These are phyloP conservation scores for Chloris gayana DNA, from an alignment of 176 grass and related monocot species.

Conservation along the genomic window DNA sequence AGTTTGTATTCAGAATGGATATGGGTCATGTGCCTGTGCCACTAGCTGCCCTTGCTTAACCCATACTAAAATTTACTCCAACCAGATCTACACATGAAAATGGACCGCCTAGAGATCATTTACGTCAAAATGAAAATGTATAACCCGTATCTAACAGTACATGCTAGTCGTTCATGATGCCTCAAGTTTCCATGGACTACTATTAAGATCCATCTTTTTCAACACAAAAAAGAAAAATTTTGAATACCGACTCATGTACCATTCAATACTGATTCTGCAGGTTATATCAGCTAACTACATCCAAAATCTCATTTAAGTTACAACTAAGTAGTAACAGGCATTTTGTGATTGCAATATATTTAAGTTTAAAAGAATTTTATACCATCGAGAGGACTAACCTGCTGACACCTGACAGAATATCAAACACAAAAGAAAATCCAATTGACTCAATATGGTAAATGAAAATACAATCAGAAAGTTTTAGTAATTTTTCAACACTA, in stretches of 20 bases:
- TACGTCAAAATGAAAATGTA: neutral
- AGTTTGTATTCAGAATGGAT: neutral
- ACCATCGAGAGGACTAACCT: neutral
- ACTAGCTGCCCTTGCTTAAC: neutral
- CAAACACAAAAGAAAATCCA: neutral
- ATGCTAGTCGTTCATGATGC: neutral
- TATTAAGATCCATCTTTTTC: neutral
- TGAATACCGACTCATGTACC: neutral
- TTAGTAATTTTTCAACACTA: neutral
- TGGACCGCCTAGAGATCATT: neutral
- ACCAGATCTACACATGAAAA: neutral
- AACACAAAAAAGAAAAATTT: neutral
- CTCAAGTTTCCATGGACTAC: neutral
- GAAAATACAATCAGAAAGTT: neutral
- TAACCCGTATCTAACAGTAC: neutral
- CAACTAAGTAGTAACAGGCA: neutral
- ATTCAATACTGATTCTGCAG: neutral
- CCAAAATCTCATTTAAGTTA: constrained; percentile 15
- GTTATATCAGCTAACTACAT: neutral
- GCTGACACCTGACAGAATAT: neutral
- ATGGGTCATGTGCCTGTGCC: neutral
- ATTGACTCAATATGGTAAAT: neutral
- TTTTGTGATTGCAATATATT: neutral
- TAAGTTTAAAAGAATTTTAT: neutral
- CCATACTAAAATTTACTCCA: neutral